phyloP scores from a whole-genome alignment of 371 early-diverging fungal genomes.

The Batkoa obscura region DNA sequence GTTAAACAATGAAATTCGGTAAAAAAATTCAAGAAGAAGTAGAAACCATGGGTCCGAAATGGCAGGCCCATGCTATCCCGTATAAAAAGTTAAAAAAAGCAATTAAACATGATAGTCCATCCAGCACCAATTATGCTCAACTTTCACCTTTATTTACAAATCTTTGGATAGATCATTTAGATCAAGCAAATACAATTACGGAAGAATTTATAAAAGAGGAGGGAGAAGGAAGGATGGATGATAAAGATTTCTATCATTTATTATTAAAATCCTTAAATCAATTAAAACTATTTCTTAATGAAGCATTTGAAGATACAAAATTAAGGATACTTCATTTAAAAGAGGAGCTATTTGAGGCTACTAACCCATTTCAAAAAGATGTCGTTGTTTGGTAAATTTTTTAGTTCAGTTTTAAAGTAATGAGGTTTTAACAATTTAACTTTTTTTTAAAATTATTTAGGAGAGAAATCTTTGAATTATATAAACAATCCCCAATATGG shows the following conservation, averaged over 20 bases:
- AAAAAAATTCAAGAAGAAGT: not conserved
- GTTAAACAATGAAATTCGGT: constrained; percentile 3
- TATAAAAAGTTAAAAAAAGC: constrained; percentile 6
- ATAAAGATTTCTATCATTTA: not conserved
- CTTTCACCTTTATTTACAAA: not conserved
- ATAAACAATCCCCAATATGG: not conserved
- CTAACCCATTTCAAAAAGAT: constrained; percentile 5
- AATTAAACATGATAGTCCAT: not conserved
- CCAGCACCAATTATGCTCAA: not conserved
- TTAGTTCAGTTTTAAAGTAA: not conserved
- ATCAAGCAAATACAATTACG: not conserved
- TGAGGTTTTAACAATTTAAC: not conserved
- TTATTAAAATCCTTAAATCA: not conserved
- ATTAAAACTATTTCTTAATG: not conserved
- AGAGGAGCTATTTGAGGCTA: not conserved
- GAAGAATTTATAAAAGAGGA: not conserved
- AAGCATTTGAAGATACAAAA: constrained; percentile 5
- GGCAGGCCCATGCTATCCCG: constrained; percentile 5
- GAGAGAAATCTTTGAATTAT: constrained; percentile 1
- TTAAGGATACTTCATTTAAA: not conserved
- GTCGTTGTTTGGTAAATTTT: not conserved
- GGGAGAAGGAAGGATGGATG: not conserved
- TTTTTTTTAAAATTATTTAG: not conserved
- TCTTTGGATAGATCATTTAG: not conserved
- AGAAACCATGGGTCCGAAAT: not conserved